phyloP scores from a whole-genome alignment of 192 early-diverging fungal species.

The Phlyctochytrium arcticum region DNA sequence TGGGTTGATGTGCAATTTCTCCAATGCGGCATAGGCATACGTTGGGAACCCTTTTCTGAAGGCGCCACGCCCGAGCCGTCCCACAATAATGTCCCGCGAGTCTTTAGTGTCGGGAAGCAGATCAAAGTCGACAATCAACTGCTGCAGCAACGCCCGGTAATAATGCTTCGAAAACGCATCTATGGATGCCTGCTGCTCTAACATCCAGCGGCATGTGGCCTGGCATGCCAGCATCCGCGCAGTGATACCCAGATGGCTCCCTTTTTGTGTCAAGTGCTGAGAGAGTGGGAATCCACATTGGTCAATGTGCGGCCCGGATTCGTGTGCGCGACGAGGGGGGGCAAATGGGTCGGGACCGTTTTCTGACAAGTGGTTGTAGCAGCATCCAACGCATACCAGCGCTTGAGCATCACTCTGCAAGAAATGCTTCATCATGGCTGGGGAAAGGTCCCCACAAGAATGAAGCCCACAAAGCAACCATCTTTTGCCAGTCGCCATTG shows the following conservation, averaged over 20 bases:
- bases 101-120: conserved; percentile 15
- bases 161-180: conserved; percentile 66
- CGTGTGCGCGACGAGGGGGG: background rate
- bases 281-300: conserved; percentile 26
- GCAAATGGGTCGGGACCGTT: conserved; percentile 3
- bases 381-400: conserved; percentile 74
- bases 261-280: background rate
- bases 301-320: too few species aligned
- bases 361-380: conserved; percentile 79
- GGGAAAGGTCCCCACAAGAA: conserved; percentile 78
- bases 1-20: conserved; percentile 37
- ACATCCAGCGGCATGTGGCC: conserved; percentile 71
- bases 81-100: conserved; percentile 20
- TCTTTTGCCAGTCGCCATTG: too few species aligned
- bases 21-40: conserved; percentile 52
- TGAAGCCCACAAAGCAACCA: conserved; percentile 82
- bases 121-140: conserved; percentile 22
- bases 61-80: conserved; percentile 18
- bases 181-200: conserved; percentile 40
- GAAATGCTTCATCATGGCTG: conserved; percentile 60
- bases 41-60: conserved; percentile 23
- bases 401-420: conserved; percentile 40
- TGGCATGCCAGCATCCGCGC: conserved; percentile 57
- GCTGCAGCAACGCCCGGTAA: conserved; percentile 71
- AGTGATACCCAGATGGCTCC: conserved; percentile 26